phyloP scores from a whole-genome alignment of 306 rosid species.

The Cercis canadensis region DNA sequence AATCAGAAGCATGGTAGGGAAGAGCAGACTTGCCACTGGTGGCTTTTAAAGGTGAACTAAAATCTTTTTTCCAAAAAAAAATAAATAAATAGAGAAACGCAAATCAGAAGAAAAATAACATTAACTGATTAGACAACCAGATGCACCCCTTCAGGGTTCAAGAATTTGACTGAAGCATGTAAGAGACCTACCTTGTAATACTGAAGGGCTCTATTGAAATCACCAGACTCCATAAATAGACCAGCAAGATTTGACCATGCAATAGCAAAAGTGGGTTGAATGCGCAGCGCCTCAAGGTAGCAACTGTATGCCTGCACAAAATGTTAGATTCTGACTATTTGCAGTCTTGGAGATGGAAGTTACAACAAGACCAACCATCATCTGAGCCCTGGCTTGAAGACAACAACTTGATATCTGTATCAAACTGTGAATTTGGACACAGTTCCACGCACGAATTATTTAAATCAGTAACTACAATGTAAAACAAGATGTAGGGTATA shows the following conservation, averaged over 20 bases:
- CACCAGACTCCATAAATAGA: conserved; percentile 98
- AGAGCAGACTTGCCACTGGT: background rate
- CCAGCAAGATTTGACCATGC: conserved; percentile 99
- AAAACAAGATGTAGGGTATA: conserved; percentile 53
- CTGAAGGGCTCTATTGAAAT: conserved; percentile 92
- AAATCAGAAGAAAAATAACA: background rate
- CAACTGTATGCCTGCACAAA: conserved; percentile 99
- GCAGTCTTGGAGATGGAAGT: conserved; percentile 83
- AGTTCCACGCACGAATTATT: conserved; percentile 83
- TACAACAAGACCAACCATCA: conserved; percentile 92
- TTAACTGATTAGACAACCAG: conserved; percentile 2
- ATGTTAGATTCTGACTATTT: conserved; percentile 94
- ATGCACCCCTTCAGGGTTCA: background rate
- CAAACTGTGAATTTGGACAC: conserved; percentile 77
- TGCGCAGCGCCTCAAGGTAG: conserved; percentile 95
- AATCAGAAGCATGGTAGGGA: background rate
- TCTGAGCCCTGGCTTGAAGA: conserved; percentile 86
- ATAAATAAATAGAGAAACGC: too few species aligned
- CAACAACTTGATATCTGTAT: conserved; percentile 82
- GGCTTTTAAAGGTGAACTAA: background rate
- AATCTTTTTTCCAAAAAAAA: too few species aligned
- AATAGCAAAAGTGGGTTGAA: conserved; percentile 94
- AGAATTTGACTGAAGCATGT: conserved; percentile 22
- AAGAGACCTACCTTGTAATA: conserved; percentile 75
- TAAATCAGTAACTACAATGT: conserved; percentile 76